Evolutionary conservation across 1,284 basidiomycete species (phyloP), one percentile per base, ranked within the genome.

Genomic region (Ceratobasidium sp.): DNA sequence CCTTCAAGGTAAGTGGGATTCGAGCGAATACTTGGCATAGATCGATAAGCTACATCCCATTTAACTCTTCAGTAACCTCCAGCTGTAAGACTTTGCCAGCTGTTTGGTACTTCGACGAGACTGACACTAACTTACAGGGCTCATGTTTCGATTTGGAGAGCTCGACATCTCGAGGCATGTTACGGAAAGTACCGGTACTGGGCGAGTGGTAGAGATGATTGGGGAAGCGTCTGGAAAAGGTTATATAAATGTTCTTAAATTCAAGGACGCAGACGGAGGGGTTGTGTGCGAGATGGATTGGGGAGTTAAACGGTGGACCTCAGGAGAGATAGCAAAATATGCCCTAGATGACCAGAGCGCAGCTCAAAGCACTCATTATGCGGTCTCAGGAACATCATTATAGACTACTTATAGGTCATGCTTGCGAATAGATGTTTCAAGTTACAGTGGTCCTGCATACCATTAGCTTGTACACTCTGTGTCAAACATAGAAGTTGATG

Each of bases 301-400:
- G 36, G 59, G 59, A 14, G 21, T n/a, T 10, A 34, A 26, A 12
- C 28, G 43, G 16, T 61, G 59, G 59, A 46, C 28, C 4, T 61
- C 59, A 12, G 59, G 59, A 5, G 41, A 23, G 26, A 46, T 61
- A 23, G 59, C 59, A 21, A 34, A 61, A 23, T 61, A 61, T 61
- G 59, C 59, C 16, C 39, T 61, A 14, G 59, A 61, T n/a, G 26
- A 52, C 23, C 46, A 48, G 21, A n/a, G 46, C 18, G 36, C 36
- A 6, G 36, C 36, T 14, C n/a, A n/a, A 14, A 14, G 6, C 14
- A 39, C 36, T 14, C 14, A 39, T 14, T 14, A 39, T 14, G 6
- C 36, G 14, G 36, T 14, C 36, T 14, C 36, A 39, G 14, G 36
- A 39, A 14, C 36, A 14, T 14, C 6, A 5, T 39, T 39, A 39